phyloP scores from a whole-genome alignment of 2,329 filamentous ascomycete species.

The Scedosporium boydii region DNA sequence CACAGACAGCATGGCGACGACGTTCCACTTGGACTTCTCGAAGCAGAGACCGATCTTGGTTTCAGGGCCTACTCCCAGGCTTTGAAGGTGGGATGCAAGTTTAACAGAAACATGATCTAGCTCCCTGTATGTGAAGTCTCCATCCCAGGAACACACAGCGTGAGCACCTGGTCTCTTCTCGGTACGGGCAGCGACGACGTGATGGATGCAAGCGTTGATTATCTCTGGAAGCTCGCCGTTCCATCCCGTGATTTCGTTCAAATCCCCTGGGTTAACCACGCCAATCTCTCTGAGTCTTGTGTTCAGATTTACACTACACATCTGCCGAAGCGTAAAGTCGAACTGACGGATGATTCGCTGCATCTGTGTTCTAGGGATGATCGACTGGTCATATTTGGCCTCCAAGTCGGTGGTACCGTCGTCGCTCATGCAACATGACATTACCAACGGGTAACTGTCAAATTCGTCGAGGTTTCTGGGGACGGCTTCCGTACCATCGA shows the following conservation, averaged over 20 bases:
- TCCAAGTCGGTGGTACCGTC: too few species aligned
- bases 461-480: too few species aligned
- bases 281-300: too few species aligned
- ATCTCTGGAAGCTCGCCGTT: too few species aligned
- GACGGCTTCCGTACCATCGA: too few species aligned
- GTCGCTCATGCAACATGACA: too few species aligned
- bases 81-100: conserved; percentile 10
- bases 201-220: conserved; percentile 26
- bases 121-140: conserved; percentile 29
- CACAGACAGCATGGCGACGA: conserved; percentile 15
- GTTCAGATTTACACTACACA: too few species aligned
- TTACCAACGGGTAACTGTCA: too few species aligned
- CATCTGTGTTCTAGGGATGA: too few species aligned
- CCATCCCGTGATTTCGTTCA: not conserved
- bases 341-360: too few species aligned
- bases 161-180: conserved; percentile 18
- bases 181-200: conserved; percentile 27
- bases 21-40: conserved; percentile 18
- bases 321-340: too few species aligned
- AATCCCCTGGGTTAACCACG: not conserved
- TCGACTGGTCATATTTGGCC: too few species aligned
- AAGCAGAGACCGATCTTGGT: conserved; percentile 18
- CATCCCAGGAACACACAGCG: conserved; percentile 37
- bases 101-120: conserved; percentile 13
- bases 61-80: conserved; percentile 17